Percentiles rank a stretch among this genome's conserved stretches.
phyloP scores from a whole-genome alignment of 2,329 filamentous ascomycete species.

The Hymenoscyphus infarciens region DNA sequence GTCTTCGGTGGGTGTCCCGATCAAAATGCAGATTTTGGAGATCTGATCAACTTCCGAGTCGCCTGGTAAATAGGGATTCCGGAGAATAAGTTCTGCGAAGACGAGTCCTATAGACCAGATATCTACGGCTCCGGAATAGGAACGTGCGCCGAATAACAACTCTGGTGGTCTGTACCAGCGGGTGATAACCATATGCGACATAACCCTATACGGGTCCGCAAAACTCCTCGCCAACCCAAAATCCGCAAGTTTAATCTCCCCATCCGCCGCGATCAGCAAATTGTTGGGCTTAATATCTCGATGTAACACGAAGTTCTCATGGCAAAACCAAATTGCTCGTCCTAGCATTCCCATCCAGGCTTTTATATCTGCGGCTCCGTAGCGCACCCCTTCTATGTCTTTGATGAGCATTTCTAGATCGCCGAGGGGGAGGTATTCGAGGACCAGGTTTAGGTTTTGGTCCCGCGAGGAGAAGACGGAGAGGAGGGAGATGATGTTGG shows the following conservation, averaged over 20 bases:
- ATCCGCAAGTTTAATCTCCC: slow-evolving; percentile 93
- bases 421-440: slow-evolving; percentile 90
- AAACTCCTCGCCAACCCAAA: slow-evolving; percentile 91
- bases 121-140: slow-evolving; percentile 89
- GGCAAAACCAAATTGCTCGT: slow-evolving; percentile 92
- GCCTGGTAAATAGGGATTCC: slow-evolving; percentile 78
- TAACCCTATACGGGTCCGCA: slow-evolving; percentile 79
- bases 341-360: slow-evolving; percentile 98
- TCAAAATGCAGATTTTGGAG: slow-evolving; percentile 73
- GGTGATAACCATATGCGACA: slow-evolving; percentile 95
- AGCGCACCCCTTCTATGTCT: slow-evolving; percentile 72
- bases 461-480: slow-evolving; percentile 95
- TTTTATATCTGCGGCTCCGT: slow-evolving; percentile 88
- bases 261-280: slow-evolving; percentile 86
- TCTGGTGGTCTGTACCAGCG: slow-evolving; percentile 96
- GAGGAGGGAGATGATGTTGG: slow-evolving; percentile 90
- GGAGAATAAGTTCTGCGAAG: slow-evolving; percentile 83
- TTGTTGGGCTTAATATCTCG: slow-evolving; percentile 99
- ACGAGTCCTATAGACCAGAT: slow-evolving; percentile 92
- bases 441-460: slow-evolving; percentile 92
- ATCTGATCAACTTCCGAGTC: slow-evolving; percentile 86
- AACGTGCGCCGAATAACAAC: slow-evolving; percentile 82
- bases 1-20: slow-evolving; percentile 89
- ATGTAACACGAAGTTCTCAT: slow-evolving; percentile 89
- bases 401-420: slow-evolving; percentile 94